Evolutionary conservation across 2,329 filamentous ascomycete species (phyloP).

Genomic region (Talaromyces funiculosus): DNA sequence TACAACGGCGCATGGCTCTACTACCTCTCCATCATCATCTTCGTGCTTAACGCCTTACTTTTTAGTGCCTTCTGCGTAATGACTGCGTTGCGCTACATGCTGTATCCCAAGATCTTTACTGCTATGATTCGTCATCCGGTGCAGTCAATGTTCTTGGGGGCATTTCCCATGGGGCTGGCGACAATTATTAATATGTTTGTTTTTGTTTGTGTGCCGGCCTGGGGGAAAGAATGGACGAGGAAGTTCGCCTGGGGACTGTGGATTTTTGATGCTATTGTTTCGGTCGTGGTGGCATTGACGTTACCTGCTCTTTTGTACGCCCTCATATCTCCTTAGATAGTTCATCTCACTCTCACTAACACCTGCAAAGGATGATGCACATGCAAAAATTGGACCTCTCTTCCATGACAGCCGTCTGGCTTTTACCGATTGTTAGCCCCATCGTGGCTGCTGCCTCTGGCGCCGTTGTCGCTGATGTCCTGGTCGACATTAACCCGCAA

Average conservation of each 20-base stretch:
- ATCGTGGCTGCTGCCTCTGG: constrained; percentile 63
- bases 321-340: constrained; percentile 12
- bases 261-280: constrained; percentile 53
- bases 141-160: constrained; percentile 64
- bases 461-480: constrained; percentile 54
- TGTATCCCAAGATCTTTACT: constrained; percentile 62
- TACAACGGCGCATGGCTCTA: constrained; percentile 37
- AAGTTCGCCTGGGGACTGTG: constrained; percentile 54
- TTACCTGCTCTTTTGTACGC: constrained; percentile 41
- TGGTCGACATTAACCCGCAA: constrained; percentile 44
- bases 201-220: constrained; percentile 54
- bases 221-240: constrained; percentile 52
- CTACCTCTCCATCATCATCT: constrained; percentile 34
- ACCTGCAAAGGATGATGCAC: constrained; percentile 2
- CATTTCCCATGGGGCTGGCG: constrained; percentile 63
- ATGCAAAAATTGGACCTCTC: constrained; percentile 42
- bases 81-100: constrained; percentile 54
- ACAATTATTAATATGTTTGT: constrained; percentile 64
- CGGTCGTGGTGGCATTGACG: constrained; percentile 50
- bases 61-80: constrained; percentile 38
- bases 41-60: constrained; percentile 32
- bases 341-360: constrained; percentile 41
- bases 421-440: constrained; percentile 62
- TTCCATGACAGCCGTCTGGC: constrained; percentile 60
- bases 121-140: constrained; percentile 62